phyloP scores from a whole-genome alignment of 1,284 basidiomycete genomes.

The Coniferiporia sulphurascens region DNA sequence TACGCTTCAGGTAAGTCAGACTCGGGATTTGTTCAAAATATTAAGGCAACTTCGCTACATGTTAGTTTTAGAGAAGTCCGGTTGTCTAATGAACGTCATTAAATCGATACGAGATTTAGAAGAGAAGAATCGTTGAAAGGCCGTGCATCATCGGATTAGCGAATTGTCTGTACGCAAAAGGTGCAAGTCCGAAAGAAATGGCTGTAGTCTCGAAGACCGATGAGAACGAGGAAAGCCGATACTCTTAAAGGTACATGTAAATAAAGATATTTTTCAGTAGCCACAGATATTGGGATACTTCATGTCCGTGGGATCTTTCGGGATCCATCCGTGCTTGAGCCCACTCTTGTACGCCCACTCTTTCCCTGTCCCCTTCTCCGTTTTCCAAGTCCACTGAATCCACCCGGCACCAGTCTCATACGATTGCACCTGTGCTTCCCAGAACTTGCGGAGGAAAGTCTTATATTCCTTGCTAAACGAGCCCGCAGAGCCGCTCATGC shows the following conservation, averaged over 20 bases:
- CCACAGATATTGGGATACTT: slow-evolving; percentile 47
- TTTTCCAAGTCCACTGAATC: slow-evolving; percentile 59
- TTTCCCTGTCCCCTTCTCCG: slow-evolving; percentile 64
- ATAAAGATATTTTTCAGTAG: not conserved
- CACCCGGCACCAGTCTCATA: slow-evolving; percentile 61
- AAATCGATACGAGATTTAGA: no score
- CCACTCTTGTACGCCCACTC: slow-evolving; percentile 79
- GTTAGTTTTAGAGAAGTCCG: no score
- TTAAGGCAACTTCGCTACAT: no score
- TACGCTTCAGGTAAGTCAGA: no score
- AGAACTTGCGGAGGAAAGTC: slow-evolving; percentile 75
- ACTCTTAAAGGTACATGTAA: not conserved
- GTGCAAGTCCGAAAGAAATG: no score
- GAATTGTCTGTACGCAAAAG: no score
- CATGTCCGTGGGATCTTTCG: slow-evolving; percentile 49
- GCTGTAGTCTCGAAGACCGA: no score
- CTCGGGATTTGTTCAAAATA: no score
- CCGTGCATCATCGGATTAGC: no score
- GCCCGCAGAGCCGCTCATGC: slow-evolving; percentile 64
- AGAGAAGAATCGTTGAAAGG: no score
- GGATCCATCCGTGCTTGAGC: slow-evolving; percentile 80
- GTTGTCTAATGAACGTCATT: no score
- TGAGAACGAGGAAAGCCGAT: no score
- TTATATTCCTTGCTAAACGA: slow-evolving; percentile 81
- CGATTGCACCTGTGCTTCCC: slow-evolving; percentile 68